A percentile compares a stretch with the other conserved stretches of the same genome.
phyloP scores from a whole-genome alignment of 2,329 filamentous ascomycete genomes.

The Hypoxylon rubiginosum region DNA sequence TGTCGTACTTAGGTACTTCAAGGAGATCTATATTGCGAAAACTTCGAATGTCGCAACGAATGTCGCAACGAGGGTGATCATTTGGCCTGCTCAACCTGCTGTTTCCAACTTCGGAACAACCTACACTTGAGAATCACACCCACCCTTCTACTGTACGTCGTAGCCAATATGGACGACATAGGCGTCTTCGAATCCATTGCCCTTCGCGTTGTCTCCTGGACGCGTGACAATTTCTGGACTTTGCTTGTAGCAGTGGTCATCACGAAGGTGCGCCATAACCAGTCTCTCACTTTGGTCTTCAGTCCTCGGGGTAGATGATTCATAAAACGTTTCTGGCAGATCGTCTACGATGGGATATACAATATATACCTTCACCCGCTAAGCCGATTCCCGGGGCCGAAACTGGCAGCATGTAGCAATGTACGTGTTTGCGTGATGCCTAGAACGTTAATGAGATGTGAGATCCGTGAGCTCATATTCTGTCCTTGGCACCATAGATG shows the following conservation, averaged over 20 bases:
- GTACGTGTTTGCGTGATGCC: slow-evolving; percentile 9
- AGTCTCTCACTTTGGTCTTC: neutral
- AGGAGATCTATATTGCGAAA: too few relatives aligned
- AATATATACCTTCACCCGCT: slow-evolving; percentile 21
- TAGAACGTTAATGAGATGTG: neutral
- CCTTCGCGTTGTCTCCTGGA: neutral
- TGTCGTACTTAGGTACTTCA: too few relatives aligned
- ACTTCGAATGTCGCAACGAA: too few relatives aligned
- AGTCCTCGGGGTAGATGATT: neutral
- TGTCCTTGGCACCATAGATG: neutral
- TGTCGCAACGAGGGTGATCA: neutral
- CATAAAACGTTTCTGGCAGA: slow-evolving; percentile 3
- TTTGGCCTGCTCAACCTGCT: neutral
- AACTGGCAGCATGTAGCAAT: slow-evolving; percentile 18
- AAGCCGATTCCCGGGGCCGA: slow-evolving; percentile 18
- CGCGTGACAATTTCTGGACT: slow-evolving; percentile 1
- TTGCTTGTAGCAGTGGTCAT: slow-evolving; percentile 6
- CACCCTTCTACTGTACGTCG: neutral
- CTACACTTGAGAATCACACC: neutral
- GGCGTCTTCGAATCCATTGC: neutral
- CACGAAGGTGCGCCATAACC: slow-evolving; percentile 7
- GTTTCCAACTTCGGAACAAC: neutral
- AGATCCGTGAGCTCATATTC: slow-evolving; percentile 4
- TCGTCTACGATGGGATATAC: slow-evolving; percentile 5
- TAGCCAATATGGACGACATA: slow-evolving; percentile 6